Base-by-base conservation (phyloP, 139 green algal genomes). In the Chlamydomonas sphaeroides region DNA sequence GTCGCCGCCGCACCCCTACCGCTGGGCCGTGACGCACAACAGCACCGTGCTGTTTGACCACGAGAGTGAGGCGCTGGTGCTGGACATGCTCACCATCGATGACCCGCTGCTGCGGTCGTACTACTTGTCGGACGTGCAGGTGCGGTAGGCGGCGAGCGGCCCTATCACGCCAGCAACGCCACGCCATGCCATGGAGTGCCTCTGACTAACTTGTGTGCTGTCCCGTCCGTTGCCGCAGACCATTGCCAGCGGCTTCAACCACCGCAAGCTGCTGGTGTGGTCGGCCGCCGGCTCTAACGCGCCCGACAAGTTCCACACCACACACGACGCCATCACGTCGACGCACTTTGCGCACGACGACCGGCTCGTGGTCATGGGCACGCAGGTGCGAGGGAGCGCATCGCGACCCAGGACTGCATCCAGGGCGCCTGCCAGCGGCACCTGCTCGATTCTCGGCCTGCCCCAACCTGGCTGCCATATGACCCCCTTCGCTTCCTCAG, bases 221-320 rank as follows among this genome's bases (percentile, higher is more conserved):
- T n/a, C n/a, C n/a, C n/a, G n/a, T n/a, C n/a, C n/a, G n/a, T n/a
- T n/a, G n/a, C n/a, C n/a, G n/a, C n/a, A 80, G 57, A 78, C 70
- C 51, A 85, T 89, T 2, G 62, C 65, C 30, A 51, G n/a, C 21
- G 79, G 79, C 51, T 73, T 67, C 65, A 89, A 72, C 70, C 65
- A 85, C 84, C 79, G 65, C 86, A 86, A 77, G 65, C 39, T 90
- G 67, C 69, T 85, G 53, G 83, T 90, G 48, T 90, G 87, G 87
- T 84, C 65, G 25, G 87, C 87, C 14, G 73, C 78, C n/a, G 83
- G 79, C 66, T 83, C 73, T 79, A 78, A 49, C 20, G 68, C 79
- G 32, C 87, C 87, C 26, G 87, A 90, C 83, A 90, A 88, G 87
- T 88, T 88, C 78, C 87, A 90, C 78, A 90, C 87, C 83, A 90